These are phyloP conservation scores for Viridothelium virens DNA, from an alignment of 495 filamentous ascomycete genomes.

Conservation along the genomic window DNA sequence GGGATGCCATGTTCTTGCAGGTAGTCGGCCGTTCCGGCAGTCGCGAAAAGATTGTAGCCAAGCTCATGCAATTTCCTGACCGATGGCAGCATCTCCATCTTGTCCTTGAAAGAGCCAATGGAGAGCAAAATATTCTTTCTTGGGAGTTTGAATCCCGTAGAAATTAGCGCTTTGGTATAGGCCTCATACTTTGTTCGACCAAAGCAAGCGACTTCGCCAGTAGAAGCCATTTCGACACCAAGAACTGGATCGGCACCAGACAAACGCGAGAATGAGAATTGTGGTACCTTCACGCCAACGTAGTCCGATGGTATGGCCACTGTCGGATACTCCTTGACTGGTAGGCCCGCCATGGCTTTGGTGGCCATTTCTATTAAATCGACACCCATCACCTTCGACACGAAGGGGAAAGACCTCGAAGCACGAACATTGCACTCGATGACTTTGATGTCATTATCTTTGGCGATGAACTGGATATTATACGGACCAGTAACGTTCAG, in stretches of 20 bases:
- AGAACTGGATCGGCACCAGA: constrained; percentile 94
- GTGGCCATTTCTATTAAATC: constrained; percentile 98
- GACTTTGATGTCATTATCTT: constrained; percentile 99
- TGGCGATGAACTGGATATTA: constrained; percentile 99
- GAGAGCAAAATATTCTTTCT: constrained; percentile 92
- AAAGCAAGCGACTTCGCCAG: constrained; percentile 95
- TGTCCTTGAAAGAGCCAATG: constrained; percentile 95
- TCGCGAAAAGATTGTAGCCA: constrained; percentile 92
- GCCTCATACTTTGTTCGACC: constrained; percentile 94
- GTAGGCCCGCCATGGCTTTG: constrained; percentile 86
- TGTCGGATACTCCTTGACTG: constrained; percentile 73
- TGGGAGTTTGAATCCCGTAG: constrained; percentile 93
- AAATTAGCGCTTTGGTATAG: constrained; percentile 89
- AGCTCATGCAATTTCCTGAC: constrained; percentile 78
- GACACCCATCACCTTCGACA: constrained; percentile 97
- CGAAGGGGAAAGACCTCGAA: constrained; percentile 94
- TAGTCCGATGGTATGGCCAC: constrained; percentile 67
- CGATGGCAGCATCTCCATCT: constrained; percentile 91
- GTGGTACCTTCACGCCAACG: constrained; percentile 95
- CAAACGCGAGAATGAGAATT: constrained; percentile 96
- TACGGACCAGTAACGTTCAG: constrained; percentile 94
- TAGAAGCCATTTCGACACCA: constrained; percentile 98
- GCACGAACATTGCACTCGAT: constrained; percentile 98
- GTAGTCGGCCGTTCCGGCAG: constrained; percentile 92
- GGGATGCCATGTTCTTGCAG: constrained; percentile 82